Evolutionary conservation across 345 rosid genomes (phyloP), one percentile per base, ranked within the genome.

Genomic region (Populus pruinosa): DNA sequence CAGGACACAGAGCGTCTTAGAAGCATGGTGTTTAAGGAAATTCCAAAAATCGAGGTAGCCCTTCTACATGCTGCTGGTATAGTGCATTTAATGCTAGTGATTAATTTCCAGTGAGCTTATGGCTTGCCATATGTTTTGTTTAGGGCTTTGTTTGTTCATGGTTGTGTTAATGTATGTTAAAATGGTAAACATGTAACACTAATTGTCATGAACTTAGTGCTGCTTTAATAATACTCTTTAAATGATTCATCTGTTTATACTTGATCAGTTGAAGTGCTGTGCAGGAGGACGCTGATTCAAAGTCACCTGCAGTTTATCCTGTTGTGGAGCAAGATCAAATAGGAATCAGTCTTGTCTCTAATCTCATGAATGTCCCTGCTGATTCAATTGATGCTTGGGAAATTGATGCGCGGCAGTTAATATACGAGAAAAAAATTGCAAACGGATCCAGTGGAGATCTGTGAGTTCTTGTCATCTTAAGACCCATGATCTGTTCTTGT

Each of bases 1-100:
- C 84, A 91, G 95, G 93, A 88, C 75, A 84, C 90, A n/a, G 86
- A 89, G 80, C 80, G 68, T 75, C 87, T 89, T 29, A 84, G 77
- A 80, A 77, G 78, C 74, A 79, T 80, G 74, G 61, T 91, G 85
- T 70, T 83, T 71, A 84, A 84, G 83, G 85, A 89, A 85, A 83
- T 85, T 44, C 76, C 84, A 76, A 84, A 86, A 79, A 70, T 79
- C 53, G 87, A 87, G 92, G 94, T 90, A 84, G 73, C 63, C 35
- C 38, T 17, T 79, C 29, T 66, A 55, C 69, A n/a, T 59, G 64
- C 47, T 35, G 41, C 72, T 70, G 47, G 29, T 71, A 33, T 18
- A 14, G 29, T 67, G n/a, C 8, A 50, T 20, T 55, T 78, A 50
- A 67, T 53, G 55, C 47, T 27, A 38, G 27, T 41, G 20, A 62